Percentiles rank a stretch among this genome's conserved stretches.
Evolutionary conservation across 768 basidiomycete species (phyloP).

Genomic region (Podaxis mareebaensis): DNA sequence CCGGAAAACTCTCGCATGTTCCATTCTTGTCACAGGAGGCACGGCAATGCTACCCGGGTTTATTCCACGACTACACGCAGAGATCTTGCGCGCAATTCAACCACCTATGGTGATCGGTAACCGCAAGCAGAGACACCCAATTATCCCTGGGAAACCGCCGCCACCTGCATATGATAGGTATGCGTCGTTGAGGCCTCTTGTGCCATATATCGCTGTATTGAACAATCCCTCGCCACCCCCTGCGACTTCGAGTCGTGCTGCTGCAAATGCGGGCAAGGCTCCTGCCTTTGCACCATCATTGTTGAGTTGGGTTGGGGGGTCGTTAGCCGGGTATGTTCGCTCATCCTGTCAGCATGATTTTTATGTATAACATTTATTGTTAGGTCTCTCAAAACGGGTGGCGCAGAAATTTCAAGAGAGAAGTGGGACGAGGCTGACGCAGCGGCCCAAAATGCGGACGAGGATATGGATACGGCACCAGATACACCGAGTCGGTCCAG

Average conservation of each 20-base stretch:
- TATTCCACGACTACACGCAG: constrained; percentile 81
- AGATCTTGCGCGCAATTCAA: constrained; percentile 66
- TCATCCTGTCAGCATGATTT: background rate
- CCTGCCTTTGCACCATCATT: constrained; percentile 84
- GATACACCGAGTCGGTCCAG: constrained; percentile 27
- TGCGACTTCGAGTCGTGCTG: constrained; percentile 49
- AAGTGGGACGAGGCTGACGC: constrained; percentile 77
- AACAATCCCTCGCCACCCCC: constrained; percentile 76
- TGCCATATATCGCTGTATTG: constrained; percentile 75
- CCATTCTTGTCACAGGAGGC: constrained; percentile 86
- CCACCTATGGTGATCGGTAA: constrained; percentile 21
- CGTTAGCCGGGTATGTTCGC: constrained; percentile 77
- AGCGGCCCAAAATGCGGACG: constrained; percentile 41
- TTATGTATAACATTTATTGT: background rate
- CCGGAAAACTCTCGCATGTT: constrained; percentile 78
- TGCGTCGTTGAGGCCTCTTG: constrained; percentile 67
- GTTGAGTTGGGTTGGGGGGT: constrained; percentile 92
- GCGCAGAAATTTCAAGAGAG: constrained; percentile 78
- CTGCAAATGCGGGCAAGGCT: constrained; percentile 74
- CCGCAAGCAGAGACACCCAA: constrained; percentile 28
- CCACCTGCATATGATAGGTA: constrained; percentile 73
- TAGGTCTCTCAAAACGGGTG: constrained; percentile 86
- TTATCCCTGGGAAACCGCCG: constrained; percentile 36
- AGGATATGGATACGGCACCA: constrained; percentile 13
- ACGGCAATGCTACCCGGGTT: constrained; percentile 92